Percentiles rank a stretch among this genome's conserved stretches.
phyloP scores from a whole-genome alignment of 1,284 basidiomycete species.

The Rhodotorula sp. region DNA sequence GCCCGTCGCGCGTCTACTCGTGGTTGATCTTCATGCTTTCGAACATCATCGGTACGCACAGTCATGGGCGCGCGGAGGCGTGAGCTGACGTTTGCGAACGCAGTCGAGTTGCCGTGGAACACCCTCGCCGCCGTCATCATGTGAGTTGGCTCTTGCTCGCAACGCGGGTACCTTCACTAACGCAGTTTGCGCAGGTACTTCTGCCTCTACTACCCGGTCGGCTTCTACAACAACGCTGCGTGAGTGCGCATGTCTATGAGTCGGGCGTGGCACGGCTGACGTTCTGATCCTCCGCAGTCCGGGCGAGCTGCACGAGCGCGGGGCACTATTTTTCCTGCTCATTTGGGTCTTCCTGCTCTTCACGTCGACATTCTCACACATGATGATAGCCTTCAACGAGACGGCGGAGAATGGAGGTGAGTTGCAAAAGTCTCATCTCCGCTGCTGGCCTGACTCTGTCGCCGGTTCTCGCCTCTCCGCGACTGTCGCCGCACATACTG shows the following conservation, averaged over 20 bases:
- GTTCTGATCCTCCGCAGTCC: too few species aligned
- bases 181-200: background rate
- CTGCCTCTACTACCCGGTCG: constrained; percentile 51
- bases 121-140: constrained; percentile 38
- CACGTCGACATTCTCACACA: constrained; percentile 51
- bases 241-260: constrained; percentile 34
- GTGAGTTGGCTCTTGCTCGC: constrained; percentile 49
- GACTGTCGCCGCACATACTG: constrained; percentile 15
- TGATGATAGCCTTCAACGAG: constrained; percentile 50
- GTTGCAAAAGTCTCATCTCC: too few species aligned
- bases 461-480: too few species aligned
- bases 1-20: constrained; percentile 73
- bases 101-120: constrained; percentile 4
- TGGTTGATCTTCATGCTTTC: constrained; percentile 66
- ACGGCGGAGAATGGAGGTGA: constrained; percentile 40
- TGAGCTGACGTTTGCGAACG: constrained; percentile 30
- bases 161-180: background rate
- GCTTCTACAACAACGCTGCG: constrained; percentile 51
- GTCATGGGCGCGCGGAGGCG: constrained; percentile 33
- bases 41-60: constrained; percentile 52
- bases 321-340: constrained; percentile 51
- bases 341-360: constrained; percentile 52
- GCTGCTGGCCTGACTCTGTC: too few species aligned
- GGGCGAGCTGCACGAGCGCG: constrained; percentile 4
- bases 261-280: too few species aligned